Base-by-base conservation (phyloP, 495 filamentous ascomycete genomes). In the Lentithecium fluviatile region DNA sequence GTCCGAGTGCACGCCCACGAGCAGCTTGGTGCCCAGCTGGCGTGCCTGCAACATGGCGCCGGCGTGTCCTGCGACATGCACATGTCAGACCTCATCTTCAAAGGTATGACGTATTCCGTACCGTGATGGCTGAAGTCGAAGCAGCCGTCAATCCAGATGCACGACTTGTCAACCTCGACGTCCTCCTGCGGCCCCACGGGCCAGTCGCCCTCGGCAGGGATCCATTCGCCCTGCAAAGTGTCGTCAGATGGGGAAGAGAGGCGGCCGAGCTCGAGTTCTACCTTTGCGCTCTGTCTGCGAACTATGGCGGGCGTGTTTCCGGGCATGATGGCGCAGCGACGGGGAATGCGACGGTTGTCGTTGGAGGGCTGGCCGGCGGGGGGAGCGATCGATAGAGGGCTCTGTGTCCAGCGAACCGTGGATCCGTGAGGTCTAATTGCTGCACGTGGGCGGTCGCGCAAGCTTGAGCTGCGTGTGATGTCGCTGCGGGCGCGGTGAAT, bases 81-180 rank as follows among this genome's bases (percentile, higher is more conserved):
- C 13, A 15, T 13, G 26, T 57, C 51, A 49, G 34, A 0, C 11
- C 13, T 21, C n/a, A 29, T 0, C 37, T 24, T n/a, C 5, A 1
- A 4, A 12, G 10, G 45, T 13, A 46, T 48, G 25, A 21, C 46
- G 24, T 52, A 52, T 10, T 34, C 23, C 58, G 61, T 74, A 91
- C 89, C 94, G 69, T 99, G 94, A 73, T 99, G 94, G 74, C 88
- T 91, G 75, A 99, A 99, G 76, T 99, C 94, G 75, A 95, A 99
- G 76, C 94, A 99, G 52, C 94, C 94, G 76, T 99, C 94, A 19
- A 97, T 86, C 94, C 94, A 99, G 63, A 97, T 88, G 34, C 90
- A 84, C 58, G 87, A 83, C 34, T 95, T 83, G 8, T 76, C 78
- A 40, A 86, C 75, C 2, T 78, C 75, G 37, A 80, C 56, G 69